phyloP scores from a whole-genome alignment of 192 early-diverging fungal genomes.

The Rhizoclosmatium globosum region DNA sequence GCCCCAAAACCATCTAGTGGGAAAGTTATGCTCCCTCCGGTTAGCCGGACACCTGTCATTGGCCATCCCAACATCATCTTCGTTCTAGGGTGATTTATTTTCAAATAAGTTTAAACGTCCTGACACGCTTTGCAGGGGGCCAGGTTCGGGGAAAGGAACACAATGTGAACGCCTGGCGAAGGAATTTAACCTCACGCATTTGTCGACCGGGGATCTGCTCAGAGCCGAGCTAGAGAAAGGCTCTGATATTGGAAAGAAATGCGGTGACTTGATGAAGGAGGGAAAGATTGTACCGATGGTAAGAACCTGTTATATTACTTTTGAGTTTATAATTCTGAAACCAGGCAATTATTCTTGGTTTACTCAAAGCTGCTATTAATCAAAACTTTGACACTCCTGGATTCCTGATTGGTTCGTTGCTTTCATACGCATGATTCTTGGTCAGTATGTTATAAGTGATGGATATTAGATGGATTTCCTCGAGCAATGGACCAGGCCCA shows the following conservation, averaged over 20 bases:
- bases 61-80: conserved; percentile 44
- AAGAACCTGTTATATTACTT: neutral
- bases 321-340: neutral
- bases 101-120: neutral
- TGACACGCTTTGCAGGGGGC: conserved; percentile 55
- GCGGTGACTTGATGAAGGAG: conserved; percentile 84
- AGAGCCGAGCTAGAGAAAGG: conserved; percentile 83
- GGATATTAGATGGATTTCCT: conserved; percentile 59
- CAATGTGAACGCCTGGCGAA: conserved; percentile 78
- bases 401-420: conserved; percentile 49
- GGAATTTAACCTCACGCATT: conserved; percentile 89
- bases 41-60: neutral
- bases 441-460: neutral
- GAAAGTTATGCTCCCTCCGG: neutral
- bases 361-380: conserved; percentile 44
- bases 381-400: conserved; percentile 45
- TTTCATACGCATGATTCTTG: neutral
- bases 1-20: neutral
- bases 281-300: conserved; percentile 88
- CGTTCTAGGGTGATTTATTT: conserved; percentile 31
- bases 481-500: conserved; percentile 58
- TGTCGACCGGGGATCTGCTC: conserved; percentile 95
- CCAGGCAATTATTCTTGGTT: conserved; percentile 45
- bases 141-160: conserved; percentile 85
- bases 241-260: conserved; percentile 78